phyloP scores from a whole-genome alignment of 768 basidiomycete species.

The Lactifluus subvellereus region DNA sequence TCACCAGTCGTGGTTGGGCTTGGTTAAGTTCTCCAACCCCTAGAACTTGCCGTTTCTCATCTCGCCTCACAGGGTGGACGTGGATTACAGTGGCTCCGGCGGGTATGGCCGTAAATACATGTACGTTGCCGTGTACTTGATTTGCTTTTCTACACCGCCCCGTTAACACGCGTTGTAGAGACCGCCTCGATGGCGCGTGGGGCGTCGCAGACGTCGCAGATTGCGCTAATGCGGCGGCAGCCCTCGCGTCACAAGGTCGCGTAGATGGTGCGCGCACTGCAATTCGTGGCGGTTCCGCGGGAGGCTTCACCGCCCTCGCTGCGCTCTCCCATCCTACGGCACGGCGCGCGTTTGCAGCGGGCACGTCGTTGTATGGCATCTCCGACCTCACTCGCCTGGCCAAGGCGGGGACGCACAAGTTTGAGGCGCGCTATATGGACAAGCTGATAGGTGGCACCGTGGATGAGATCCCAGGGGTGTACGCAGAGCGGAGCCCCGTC shows the following conservation, averaged over 20 bases:
- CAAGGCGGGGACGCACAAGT: conserved; percentile 62
- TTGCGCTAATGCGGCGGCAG: conserved; percentile 48
- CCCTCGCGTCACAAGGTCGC: conserved; percentile 45
- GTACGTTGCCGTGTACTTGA: conserved; percentile 27
- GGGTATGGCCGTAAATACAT: conserved; percentile 68
- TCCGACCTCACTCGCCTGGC: conserved; percentile 54
- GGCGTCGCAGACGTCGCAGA: conserved; percentile 70
- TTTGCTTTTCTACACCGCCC: not conserved
- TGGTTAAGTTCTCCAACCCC: conserved; percentile 43
- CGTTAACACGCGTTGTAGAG: conserved; percentile 25
- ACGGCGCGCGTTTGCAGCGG: conserved; percentile 52
- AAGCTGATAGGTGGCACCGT: conserved; percentile 59
- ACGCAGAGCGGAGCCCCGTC: conserved; percentile 56
- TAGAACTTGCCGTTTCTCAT: conserved; percentile 16
- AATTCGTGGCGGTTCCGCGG: conserved; percentile 52
- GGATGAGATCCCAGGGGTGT: conserved; percentile 50
- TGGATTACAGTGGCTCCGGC: conserved; percentile 72
- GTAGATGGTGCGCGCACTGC: conserved; percentile 59
- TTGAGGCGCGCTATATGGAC: conserved; percentile 52
- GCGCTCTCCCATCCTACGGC: conserved; percentile 35
- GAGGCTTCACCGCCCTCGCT: conserved; percentile 63
- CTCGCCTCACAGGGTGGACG: conserved; percentile 48
- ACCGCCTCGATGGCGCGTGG: conserved; percentile 61
- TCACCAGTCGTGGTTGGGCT: conserved; percentile 37
- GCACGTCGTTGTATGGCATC: conserved; percentile 61